Evolutionary conservation across 768 basidiomycete species (phyloP), one percentile per base, ranked within the genome.

Genomic region (Coprinopsis sp.): DNA sequence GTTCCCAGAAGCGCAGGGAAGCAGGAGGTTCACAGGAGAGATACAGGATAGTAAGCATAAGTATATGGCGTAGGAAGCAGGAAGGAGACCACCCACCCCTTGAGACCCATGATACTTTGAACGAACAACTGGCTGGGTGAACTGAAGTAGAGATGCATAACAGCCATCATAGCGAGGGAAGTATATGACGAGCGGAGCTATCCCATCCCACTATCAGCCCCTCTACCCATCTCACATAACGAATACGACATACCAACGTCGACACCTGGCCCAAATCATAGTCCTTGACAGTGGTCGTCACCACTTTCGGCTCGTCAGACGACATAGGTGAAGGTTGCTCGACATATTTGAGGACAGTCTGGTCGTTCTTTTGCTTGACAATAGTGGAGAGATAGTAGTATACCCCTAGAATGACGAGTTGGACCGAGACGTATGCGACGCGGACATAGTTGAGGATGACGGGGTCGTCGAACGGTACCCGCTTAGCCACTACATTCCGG

Each of bases 91-190:
- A n/a, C n/a, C n/a, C n/a, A n/a, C n/a, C n/a, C n/a, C 74, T 99
- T 98, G 59, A 96, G 47, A n/a, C 89, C 90, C 91, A 95, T 96
- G 55, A 99, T 77, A 11, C 79, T 79, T 65, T 97, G 95, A 54
- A 97, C 87, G 70, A 97, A 95, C 54, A 98, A n/a, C 80, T 6
- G 95, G 95, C 61, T 95, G 94, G 6, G 92, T 94, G 78, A 89
- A 97, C 63, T 82, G 70, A 98, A 73, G 78, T 97, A 98, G 43
- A 87, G 51, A 71, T 99, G 95, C 73, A 97, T 82, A 75, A 93
- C 85, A 49, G 60, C 76, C 87, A 94, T 93, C 84, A 91, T 90
- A 40, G 82, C 85, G 58, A 91, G 65, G 52, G 86, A 84, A 65
- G 81, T 77, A 66, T 77, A 87, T 6, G 72, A 78, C n/a, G 74